Conservation (phyloP, 805 yeast species). For the Lipomyces sp. region DNA sequence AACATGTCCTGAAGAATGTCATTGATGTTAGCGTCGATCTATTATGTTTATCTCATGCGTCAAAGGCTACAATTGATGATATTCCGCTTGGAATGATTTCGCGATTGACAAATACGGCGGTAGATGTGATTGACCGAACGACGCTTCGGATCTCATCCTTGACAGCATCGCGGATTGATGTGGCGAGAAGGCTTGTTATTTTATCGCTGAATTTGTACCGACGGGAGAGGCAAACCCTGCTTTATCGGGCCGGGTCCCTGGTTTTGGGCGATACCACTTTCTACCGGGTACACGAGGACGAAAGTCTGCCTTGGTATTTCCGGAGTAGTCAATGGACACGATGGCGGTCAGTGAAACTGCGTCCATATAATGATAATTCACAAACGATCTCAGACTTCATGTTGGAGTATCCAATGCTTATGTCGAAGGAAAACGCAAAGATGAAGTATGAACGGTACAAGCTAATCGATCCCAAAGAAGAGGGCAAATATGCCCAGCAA, state of each 20-base stretch:
- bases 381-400: conserved; percentile 6
- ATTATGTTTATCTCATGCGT: conserved; percentile 9
- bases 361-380: not conserved
- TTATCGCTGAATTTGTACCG: conserved; percentile 20
- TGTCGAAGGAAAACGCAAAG: conserved; percentile 9
- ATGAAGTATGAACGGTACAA: not conserved
- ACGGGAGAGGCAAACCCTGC: conserved; percentile 7
- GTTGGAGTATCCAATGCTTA: conserved; percentile 18
- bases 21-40: conserved; percentile 12
- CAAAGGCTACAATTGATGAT: conserved; percentile 10
- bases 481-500: conserved; percentile 13
- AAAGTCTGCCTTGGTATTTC: conserved; percentile 22
- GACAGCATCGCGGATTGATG: conserved; percentile 7
- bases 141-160: conserved; percentile 27
- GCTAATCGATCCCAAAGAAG: conserved; percentile 15
- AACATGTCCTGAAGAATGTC: conserved; percentile 10
- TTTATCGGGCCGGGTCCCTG: conserved; percentile 11
- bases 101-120: conserved; percentile 19
- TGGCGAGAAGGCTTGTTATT: conserved; percentile 26
- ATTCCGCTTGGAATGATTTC: conserved; percentile 27
- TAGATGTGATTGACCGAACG: conserved; percentile 19
- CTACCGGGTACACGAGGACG: conserved; percentile 15
- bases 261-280: conserved; percentile 18
- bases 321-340: conserved; percentile 26
- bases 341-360: conserved; percentile 22